These are phyloP conservation scores for Phytophthora crassamura DNA, from an alignment of 352 stramenopile species.

Conservation along the genomic window DNA sequence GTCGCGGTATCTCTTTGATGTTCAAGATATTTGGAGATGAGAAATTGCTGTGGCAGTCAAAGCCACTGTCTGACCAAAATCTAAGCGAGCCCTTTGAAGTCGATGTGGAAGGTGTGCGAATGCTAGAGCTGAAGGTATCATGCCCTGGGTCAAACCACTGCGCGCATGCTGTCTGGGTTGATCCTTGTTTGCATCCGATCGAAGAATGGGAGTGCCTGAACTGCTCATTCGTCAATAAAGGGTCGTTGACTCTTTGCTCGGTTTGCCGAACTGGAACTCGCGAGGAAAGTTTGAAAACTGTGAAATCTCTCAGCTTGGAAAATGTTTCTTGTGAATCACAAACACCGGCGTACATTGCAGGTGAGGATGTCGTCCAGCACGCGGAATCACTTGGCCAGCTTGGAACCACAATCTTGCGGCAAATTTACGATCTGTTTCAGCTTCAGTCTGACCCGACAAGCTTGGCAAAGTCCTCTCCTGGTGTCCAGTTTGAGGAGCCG, in stretches of 20 bases:
- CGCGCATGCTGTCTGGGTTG: slow-evolving; percentile 83
- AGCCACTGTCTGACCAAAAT: slow-evolving; percentile 48
- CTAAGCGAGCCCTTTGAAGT: slow-evolving; percentile 68
- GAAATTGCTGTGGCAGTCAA: slow-evolving; percentile 76
- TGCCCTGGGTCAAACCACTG: slow-evolving; percentile 82
- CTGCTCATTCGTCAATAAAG: slow-evolving; percentile 82
- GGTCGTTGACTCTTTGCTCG: slow-evolving; percentile 46
- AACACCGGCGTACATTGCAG: background rate
- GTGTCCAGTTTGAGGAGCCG: slow-evolving; percentile 72
- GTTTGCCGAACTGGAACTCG: slow-evolving; percentile 54
- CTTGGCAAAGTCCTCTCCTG: slow-evolving; percentile 4
- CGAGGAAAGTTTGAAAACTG: slow-evolving; percentile 13
- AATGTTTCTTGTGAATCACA: background rate
- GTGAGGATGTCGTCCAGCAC: slow-evolving; percentile 5
- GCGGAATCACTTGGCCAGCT: slow-evolving; percentile 24
- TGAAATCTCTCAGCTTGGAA: background rate
- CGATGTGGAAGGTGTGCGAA: slow-evolving; percentile 61
- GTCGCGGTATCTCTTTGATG: slow-evolving; percentile 55
- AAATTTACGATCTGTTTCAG: slow-evolving; percentile 45
- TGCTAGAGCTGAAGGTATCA: slow-evolving; percentile 75
- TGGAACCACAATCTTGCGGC: slow-evolving; percentile 31
- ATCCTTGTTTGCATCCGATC: slow-evolving; percentile 69
- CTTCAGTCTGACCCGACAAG: slow-evolving; percentile 16
- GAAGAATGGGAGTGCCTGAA: slow-evolving; percentile 76
- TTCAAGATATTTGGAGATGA: slow-evolving; percentile 84